A percentile compares a stretch with the other conserved stretches of the same genome.
These are phyloP conservation scores for Penicillium italicum DNA, from an alignment of 2,329 filamentous ascomycete species.

Conservation along the genomic window DNA sequence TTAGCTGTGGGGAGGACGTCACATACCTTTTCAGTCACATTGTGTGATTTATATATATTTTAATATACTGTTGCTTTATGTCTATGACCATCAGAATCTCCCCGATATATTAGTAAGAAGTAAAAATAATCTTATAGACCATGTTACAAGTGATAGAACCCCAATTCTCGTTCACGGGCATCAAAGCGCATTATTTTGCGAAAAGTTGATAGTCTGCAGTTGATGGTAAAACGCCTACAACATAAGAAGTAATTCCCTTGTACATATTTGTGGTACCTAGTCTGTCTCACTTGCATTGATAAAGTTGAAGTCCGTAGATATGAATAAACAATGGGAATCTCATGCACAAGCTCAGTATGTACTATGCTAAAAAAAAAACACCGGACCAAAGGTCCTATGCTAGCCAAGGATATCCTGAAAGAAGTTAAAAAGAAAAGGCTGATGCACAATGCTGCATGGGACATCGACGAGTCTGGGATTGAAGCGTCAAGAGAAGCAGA, in stretches of 20 bases:
- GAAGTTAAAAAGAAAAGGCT: constrained; percentile 5
- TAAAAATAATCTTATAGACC: too few relatives aligned
- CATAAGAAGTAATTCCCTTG: neutral
- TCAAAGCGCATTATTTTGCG: neutral
- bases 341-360: constrained; percentile 8
- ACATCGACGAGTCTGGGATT: neutral
- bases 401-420: neutral
- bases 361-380: neutral
- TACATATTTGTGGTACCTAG: neutral
- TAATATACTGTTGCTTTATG: neutral
- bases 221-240: too few relatives aligned
- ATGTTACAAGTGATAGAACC: neutral
- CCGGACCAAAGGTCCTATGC: neutral
- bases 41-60: neutral
- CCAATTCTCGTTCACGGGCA: neutral
- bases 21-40: neutral
- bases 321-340: neutral
- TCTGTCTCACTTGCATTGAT: neutral
- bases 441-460: constrained; percentile 7
- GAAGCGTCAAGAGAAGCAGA: neutral
- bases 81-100: neutral
- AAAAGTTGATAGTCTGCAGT: neutral
- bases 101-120: too few relatives aligned
- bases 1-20: constrained; percentile 6
- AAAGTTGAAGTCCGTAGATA: neutral